Evolutionary conservation across 306 rosid genomes (phyloP).

Genomic region (Dalbergia oliveri): DNA sequence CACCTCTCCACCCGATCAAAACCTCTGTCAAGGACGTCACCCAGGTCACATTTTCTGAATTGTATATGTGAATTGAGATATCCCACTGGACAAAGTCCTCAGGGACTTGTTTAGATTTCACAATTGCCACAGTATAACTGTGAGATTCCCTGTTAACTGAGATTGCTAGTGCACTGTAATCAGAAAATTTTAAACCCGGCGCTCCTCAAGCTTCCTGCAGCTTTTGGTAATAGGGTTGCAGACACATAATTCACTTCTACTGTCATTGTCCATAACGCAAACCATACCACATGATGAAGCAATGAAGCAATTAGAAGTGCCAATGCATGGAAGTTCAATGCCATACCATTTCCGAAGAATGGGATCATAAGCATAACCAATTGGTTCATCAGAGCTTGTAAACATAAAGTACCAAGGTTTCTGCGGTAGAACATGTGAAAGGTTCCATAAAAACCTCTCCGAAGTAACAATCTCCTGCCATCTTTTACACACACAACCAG

Average conservation of each 20-base stretch:
- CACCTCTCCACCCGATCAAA: conserved; percentile 88
- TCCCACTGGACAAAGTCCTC: conserved; percentile 79
- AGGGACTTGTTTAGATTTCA: conserved; percentile 82
- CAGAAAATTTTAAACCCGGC: conserved; percentile 67
- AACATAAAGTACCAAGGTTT: conserved; percentile 98
- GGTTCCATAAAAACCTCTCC: conserved; percentile 71
- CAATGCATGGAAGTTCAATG: conserved; percentile 76
- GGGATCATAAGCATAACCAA: conserved; percentile 84
- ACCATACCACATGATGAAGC: conserved; percentile 83
- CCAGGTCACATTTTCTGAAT: conserved; percentile 70
- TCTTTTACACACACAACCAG: conserved; percentile 80
- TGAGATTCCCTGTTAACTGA: conserved; percentile 68
- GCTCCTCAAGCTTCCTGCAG: conserved; percentile 67
- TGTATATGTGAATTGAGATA: conserved; percentile 70
- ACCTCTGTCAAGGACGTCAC: conserved; percentile 67
- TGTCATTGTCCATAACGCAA: conserved; percentile 85
- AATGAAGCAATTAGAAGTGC: conserved; percentile 63
- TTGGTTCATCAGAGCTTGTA: conserved; percentile 77
- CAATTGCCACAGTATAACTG: conserved; percentile 68
- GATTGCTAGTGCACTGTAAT: conserved; percentile 82
- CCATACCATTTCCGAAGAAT: conserved; percentile 85
- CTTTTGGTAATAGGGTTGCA: conserved; percentile 80
- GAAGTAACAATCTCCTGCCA: conserved; percentile 81
- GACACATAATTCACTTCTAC: conserved; percentile 65
- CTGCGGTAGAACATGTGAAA: conserved; percentile 61